Evolutionary conservation across 129 eudicot species (phyloP).

Genomic region (Tagetes patula): DNA sequence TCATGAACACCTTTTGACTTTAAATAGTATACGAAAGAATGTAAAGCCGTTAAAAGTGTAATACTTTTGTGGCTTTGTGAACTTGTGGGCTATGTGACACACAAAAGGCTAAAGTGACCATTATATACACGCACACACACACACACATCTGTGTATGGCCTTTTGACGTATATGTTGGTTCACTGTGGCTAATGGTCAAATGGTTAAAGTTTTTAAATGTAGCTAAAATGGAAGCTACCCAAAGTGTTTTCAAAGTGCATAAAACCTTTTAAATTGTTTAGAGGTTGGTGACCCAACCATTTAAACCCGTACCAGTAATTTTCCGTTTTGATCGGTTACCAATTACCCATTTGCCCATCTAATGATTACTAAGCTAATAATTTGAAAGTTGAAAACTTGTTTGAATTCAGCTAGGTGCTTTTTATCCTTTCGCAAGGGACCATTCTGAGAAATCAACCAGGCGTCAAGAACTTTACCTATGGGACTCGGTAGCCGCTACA

Average conservation of each 20-base stretch:
- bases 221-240: background rate
- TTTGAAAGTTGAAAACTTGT: no score
- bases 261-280: no score
- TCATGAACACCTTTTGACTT: background rate
- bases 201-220: background rate
- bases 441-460: constrained; percentile 41
- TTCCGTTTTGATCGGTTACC: no score
- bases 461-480: constrained; percentile 76
- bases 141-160: no score
- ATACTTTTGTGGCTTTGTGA: background rate
- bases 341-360: no score
- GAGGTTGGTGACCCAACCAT: no score
- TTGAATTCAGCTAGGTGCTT: constrained; percentile 68
- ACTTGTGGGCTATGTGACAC: no score
- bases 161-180: no score
- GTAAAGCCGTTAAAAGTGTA: background rate
- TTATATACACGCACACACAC: no score
- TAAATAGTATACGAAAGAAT: background rate
- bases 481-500: constrained; percentile 81
- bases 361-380: no score
- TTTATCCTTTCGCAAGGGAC: constrained; percentile 85
- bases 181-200: background rate
- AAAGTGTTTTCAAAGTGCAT: background rate
- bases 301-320: no score
- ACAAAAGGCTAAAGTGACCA: no score